A percentile compares a stretch with the other conserved stretches of the same genome.
phyloP scores from a whole-genome alignment of 2,329 filamentous ascomycete genomes.

The Paecilomyces sp. region DNA sequence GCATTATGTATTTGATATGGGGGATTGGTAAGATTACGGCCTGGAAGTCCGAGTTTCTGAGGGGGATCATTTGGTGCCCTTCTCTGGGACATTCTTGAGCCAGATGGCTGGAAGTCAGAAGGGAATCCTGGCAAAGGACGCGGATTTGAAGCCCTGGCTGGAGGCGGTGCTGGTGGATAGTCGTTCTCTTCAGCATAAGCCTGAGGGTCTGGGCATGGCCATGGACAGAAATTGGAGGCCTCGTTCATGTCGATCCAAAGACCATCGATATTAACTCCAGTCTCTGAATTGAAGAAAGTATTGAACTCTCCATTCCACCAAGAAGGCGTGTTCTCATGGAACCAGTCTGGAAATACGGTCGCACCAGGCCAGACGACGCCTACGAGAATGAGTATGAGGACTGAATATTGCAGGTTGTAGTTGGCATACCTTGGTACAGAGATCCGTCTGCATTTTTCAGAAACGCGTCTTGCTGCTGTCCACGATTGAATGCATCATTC shows the following conservation, averaged over 20 bases:
- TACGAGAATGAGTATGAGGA: constrained; percentile 2
- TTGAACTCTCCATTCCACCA: constrained; percentile 67
- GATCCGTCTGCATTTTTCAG: constrained; percentile 48
- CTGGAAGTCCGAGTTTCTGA: constrained; percentile 52
- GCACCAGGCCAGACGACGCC: constrained; percentile 74
- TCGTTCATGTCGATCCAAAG: constrained; percentile 72
- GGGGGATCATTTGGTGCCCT: constrained; percentile 9
- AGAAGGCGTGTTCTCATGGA: constrained; percentile 53
- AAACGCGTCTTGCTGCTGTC: constrained; percentile 51
- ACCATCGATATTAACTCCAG: constrained; percentile 67
- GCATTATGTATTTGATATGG: constrained; percentile 60
- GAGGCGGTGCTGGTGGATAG: constrained; percentile 53
- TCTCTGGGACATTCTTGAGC: constrained; percentile 1
- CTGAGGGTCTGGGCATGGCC: constrained; percentile 48
- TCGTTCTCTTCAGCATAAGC: constrained; percentile 41
- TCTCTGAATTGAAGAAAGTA: constrained; percentile 55
- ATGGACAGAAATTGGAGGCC: constrained; percentile 47
- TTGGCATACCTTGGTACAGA: constrained; percentile 38
- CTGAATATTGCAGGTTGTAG: background rate
- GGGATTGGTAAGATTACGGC: constrained; percentile 57
- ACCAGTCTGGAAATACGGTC: constrained; percentile 71
- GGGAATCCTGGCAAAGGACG: constrained; percentile 63
- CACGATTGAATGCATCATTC: constrained; percentile 54
- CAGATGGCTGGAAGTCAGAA: constrained; percentile 55
- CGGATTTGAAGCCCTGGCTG: constrained; percentile 53